A percentile compares a stretch with the other conserved stretches of the same genome.
These are phyloP conservation scores for Glycine soja DNA, from an alignment of 306 rosid genomes.

Conservation along the genomic window DNA sequence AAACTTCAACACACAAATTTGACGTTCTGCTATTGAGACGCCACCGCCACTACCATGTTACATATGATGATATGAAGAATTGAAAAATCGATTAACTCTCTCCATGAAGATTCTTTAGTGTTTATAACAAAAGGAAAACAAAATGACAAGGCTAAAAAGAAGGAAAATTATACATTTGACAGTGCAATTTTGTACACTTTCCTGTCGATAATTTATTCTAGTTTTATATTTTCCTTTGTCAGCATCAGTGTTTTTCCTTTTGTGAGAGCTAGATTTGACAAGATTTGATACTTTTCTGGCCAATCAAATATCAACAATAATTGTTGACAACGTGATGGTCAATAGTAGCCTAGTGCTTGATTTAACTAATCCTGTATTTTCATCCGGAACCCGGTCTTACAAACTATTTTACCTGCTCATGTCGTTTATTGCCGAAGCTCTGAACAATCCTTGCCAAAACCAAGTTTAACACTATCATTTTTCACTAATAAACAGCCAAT, in stretches of 20 bases:
- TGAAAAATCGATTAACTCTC: too few species aligned
- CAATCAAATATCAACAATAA: conserved; percentile 23
- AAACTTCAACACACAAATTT: too few species aligned
- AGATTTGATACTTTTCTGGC: conserved; percentile 25
- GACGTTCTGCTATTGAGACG: too few species aligned
- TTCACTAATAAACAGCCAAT: background rate
- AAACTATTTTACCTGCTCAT: conserved; percentile 1
- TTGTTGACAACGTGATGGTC: conserved; percentile 22
- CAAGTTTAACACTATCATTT: background rate
- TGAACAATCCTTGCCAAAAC: background rate
- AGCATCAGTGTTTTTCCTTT: background rate
- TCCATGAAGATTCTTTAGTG: too few species aligned
- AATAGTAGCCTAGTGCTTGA: background rate
- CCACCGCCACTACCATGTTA: too few species aligned
- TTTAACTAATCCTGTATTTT: conserved; percentile 6
- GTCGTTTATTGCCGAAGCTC: background rate
- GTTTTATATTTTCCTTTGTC: background rate
- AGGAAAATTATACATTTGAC: too few species aligned
- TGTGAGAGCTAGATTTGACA: background rate
- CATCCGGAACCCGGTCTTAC: background rate
- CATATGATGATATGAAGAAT: too few species aligned
- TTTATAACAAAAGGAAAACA: too few species aligned
- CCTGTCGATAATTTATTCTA: background rate
- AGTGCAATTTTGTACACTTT: too few species aligned
- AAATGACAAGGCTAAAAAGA: too few species aligned